A percentile compares a stretch with the other conserved stretches of the same genome.
Evolutionary conservation across 2,329 filamentous ascomycete species (phyloP).

Genomic region (Hortaea sp.): DNA sequence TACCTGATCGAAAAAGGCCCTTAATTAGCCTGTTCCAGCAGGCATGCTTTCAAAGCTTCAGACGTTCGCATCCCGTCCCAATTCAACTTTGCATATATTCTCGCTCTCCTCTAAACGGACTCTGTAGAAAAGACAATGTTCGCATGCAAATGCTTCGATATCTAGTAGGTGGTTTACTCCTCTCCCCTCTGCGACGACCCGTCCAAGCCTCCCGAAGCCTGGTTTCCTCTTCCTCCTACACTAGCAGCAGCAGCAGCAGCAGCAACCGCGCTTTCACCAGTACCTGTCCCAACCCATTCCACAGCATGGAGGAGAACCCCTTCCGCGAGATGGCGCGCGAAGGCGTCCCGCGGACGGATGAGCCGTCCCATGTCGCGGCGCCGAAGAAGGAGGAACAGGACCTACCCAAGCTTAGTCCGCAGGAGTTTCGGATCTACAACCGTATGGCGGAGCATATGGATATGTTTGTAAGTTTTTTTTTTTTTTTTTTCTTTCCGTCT

Average conservation of each 20-base stretch:
- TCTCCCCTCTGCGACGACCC: too few species aligned
- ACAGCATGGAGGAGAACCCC: slow-evolving; percentile 10
- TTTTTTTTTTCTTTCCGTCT: too few species aligned
- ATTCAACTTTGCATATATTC: neutral
- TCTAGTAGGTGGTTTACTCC: too few species aligned
- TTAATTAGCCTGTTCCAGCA: too few species aligned
- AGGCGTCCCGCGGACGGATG: slow-evolving; percentile 12
- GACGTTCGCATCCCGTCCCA: neutral
- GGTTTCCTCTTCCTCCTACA: neutral
- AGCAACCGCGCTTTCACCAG: neutral
- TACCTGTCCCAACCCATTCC: neutral
- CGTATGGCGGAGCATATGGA: slow-evolving; percentile 67
- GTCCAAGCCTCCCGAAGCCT: too few species aligned
- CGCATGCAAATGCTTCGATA: too few species aligned
- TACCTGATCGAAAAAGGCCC: too few species aligned
- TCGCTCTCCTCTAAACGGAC: too few species aligned
- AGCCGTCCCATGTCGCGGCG: slow-evolving; percentile 11
- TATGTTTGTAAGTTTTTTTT: slow-evolving; percentile 47
- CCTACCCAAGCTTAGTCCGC: slow-evolving; percentile 53
- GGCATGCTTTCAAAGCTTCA: too few species aligned
- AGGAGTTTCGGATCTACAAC: slow-evolving; percentile 63
- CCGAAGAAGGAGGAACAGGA: slow-evolving; percentile 23
- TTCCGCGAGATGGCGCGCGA: slow-evolving; percentile 18
- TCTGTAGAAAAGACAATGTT: too few species aligned
- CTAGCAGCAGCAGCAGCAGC: neutral